Base-by-base conservation (phyloP, 2,329 filamentous ascomycete genomes). In the Ophiocordyceps camponoti-leonardi region DNA sequence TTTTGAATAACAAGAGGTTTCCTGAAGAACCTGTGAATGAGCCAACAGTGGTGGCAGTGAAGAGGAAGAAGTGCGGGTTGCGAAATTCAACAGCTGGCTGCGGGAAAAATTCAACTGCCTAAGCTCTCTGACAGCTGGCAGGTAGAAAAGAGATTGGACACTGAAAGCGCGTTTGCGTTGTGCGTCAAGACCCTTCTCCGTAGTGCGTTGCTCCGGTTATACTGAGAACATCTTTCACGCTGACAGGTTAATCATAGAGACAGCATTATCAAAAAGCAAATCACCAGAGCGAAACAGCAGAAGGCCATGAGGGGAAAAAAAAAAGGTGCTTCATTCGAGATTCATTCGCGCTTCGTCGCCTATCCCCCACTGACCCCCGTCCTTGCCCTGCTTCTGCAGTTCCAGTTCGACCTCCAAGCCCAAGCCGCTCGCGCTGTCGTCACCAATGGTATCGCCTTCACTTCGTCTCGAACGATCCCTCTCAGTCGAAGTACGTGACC, bases 291-390 rank as follows among this genome's bases (percentile, higher is more conserved):
- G 7, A 6, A 35, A 14, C n/a, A 37, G 16, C 18, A 26, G 31
- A 13, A 35, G 11, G 13, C 31, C 11, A 35, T 6, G 11, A 14
- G 11, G 31, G 4, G 11, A 35, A 5, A 35, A 11, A 13, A n/a
- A n/a, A n/a, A n/a, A n/a, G n/a, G 39, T 22, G 39, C 43, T 16
- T 54, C 59, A 90, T 61, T 90, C 86, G 52, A 94, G 65, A 30
- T 79, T 82, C 83, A 94, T 92, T 55, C 81, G 72, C 22, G 83
- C 78, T 56, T 94, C 86, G 58, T 94, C 87, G 1, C 84, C 83
- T 44, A 93, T 73, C 0, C 85, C 84, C 79, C 86, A 87, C 54
- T 77, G 74, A 3, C 62, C 73, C 52, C 66, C 79, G 52, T 73
- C 77, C 55, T 64, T 67, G 51, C 69, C 62, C 50, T 70, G 58